phyloP scores from a whole-genome alignment of 164 flowering plant genomes.

The Houttuynia cordata region DNA sequence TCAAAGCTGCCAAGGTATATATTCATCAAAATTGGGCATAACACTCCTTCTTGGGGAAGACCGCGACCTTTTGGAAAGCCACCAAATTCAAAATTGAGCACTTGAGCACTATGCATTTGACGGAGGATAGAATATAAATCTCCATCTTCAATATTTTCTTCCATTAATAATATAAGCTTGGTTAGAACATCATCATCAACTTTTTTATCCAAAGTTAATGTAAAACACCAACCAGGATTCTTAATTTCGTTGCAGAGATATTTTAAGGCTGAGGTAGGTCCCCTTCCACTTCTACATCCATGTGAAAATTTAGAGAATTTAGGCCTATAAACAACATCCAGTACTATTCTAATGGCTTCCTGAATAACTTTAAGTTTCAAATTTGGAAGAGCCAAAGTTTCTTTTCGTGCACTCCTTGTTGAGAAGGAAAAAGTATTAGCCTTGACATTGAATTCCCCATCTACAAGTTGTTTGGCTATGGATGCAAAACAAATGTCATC shows the following conservation, averaged over 20 bases:
- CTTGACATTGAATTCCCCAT: constrained; percentile 43
- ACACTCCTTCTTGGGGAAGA: constrained; percentile 87
- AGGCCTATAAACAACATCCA: constrained; percentile 80
- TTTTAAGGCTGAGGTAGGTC: constrained; percentile 48
- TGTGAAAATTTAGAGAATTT: constrained; percentile 81
- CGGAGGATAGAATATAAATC: constrained; percentile 30
- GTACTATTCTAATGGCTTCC: constrained; percentile 71
- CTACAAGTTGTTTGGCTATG: constrained; percentile 50
- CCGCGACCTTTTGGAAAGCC: constrained; percentile 91
- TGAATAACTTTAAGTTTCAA: constrained; percentile 57
- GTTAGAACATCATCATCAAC: constrained; percentile 34
- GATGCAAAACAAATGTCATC: constrained; percentile 34
- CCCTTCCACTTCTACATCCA: constrained; percentile 85
- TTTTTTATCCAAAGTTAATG: constrained; percentile 38
- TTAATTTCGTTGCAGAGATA: constrained; percentile 59
- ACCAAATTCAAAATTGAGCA: constrained; percentile 84
- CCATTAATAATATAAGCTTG: constrained; percentile 51
- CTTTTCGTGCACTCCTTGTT: constrained; percentile 39
- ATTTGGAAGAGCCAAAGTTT: constrained; percentile 66
- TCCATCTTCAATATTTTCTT: constrained; percentile 60
- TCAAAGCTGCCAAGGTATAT: constrained; percentile 78
- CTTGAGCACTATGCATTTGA: constrained; percentile 53
- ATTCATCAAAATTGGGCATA: constrained; percentile 81
- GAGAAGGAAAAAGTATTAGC: constrained; percentile 46
- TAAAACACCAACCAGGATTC: constrained; percentile 72